Base-by-base conservation (phyloP, 768 basidiomycete genomes). In the Cubamyces sp. region DNA sequence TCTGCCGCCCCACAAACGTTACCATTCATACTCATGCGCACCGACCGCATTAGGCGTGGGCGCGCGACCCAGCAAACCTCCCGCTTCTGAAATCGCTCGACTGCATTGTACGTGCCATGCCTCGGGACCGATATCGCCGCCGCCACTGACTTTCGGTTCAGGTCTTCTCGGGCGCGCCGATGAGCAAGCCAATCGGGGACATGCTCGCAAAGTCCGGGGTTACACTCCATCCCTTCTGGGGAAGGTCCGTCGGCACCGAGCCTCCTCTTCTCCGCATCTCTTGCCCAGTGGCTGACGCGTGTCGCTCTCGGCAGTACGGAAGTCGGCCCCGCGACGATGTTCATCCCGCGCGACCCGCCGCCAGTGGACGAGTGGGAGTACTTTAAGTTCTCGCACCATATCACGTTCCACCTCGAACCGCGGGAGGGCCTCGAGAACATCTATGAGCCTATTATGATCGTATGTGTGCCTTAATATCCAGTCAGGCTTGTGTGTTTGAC, bases 321-420 rank as follows among this genome's bases (percentile, higher is more conserved):
- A 19, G 54, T 57, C 0, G 64, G 64, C 6, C 41, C 50, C 21
- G 51, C 48, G 6, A 57, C 54, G 1, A 54, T 60, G 50, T 68
- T 56, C 37, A 41, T 56, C 41, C 64, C 54, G 0, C 34, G 30
- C 12, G 47, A 63, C 25, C 41, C 55, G 18, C 28, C 55, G 1
- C 21, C 49, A 1, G 37, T 12, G 5, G 53, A 50, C 37, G 67
- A 66, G 23, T 68, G 67, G 67, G 67, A 68, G 19, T 68, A 68
- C 64, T 68, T 68, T 57, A 43, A 48, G 25, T 45, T 68, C 49
- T 62, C 64, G 19, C n/a, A 37, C 2, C 64, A 65, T 30, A 25
- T 56, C 28, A 47, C 42, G 42, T 52, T 64, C 16, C 26, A 50
- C 23, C 41, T 62, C 23, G 39, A 57, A 15, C 61, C 60, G 0